Percentiles rank a stretch among this genome's conserved stretches.
Evolutionary conservation across 1,284 basidiomycete genomes (phyloP).

Genomic region (Cryptococcus floricola): DNA sequence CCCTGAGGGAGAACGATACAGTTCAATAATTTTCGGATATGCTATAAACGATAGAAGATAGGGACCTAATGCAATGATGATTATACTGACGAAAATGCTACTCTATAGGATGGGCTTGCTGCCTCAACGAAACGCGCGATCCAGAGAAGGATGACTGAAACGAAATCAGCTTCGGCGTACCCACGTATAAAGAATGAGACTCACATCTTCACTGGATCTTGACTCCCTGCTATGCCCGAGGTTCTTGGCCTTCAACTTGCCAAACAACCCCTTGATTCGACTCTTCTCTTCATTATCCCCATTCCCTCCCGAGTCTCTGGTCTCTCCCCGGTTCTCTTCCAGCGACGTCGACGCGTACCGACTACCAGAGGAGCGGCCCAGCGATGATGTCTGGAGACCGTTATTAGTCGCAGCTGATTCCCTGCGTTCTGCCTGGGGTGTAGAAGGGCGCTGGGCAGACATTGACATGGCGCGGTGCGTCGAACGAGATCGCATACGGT

Average conservation of each 20-base stretch:
- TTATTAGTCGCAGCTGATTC: no score
- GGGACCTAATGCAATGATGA: neutral
- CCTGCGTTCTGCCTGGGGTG: no score
- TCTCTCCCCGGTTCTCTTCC: no score
- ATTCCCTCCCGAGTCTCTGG: conserved; percentile 4
- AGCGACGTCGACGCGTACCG: no score
- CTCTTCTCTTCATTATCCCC: conserved; percentile 14
- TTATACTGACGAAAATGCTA: neutral
- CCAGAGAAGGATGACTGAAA: neutral
- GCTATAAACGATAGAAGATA: neutral
- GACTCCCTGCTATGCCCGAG: conserved; percentile 1
- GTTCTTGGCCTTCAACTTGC: conserved; percentile 19
- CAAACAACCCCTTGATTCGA: conserved; percentile 27
- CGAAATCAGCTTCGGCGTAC: neutral
- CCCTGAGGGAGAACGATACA: no score
- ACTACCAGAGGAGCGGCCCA: no score
- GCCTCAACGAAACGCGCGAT: neutral
- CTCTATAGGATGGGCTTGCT: neutral
- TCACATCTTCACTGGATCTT: conserved; percentile 21
- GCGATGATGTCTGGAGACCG: no score
- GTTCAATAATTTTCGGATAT: no score
- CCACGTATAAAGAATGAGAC: neutral
- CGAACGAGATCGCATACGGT: neutral
- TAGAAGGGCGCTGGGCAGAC: no score
- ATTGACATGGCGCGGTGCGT: neutral